phyloP scores from a whole-genome alignment of 495 filamentous ascomycete genomes.

The Terfezia boudieri region DNA sequence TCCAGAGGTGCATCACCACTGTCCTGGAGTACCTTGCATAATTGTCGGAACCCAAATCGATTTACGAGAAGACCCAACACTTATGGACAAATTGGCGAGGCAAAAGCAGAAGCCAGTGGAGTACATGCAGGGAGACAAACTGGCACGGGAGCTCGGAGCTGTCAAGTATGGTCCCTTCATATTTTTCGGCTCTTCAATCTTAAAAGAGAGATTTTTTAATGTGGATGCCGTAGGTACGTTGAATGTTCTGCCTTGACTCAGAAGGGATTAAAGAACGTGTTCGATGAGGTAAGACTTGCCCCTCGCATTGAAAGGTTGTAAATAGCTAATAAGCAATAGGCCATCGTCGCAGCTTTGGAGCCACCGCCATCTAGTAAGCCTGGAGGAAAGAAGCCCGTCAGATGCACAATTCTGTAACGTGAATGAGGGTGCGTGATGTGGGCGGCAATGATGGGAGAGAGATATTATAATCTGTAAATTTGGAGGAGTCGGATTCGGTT shows the following conservation, averaged over 20 bases:
- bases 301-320: background rate
- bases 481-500: too few relatives aligned
- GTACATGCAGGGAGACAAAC: conserved; percentile 79
- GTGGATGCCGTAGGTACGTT: conserved; percentile 36
- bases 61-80: conserved; percentile 72
- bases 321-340: conserved; percentile 27
- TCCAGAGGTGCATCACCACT: conserved; percentile 95
- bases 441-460: too few relatives aligned
- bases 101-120: conserved; percentile 85
- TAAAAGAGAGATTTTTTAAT: background rate
- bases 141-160: conserved; percentile 88
- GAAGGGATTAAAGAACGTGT: conserved; percentile 97
- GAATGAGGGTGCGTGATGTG: too few relatives aligned
- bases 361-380: conserved; percentile 34
- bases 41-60: conserved; percentile 97
- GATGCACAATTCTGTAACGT: conserved; percentile 26
- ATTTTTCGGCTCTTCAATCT: background rate
- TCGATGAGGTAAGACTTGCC: conserved; percentile 60
- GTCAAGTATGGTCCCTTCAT: conserved; percentile 36
- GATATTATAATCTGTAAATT: too few relatives aligned
- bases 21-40: conserved; percentile 88
- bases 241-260: conserved; percentile 96
- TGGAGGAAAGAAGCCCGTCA: conserved; percentile 31
- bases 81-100: conserved; percentile 76
- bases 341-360: conserved; percentile 74